A percentile compares a stretch with the other conserved stretches of the same genome.
Conservation (phyloP, 164 flowering plant species). For the Vitis rotundifolia region DNA sequence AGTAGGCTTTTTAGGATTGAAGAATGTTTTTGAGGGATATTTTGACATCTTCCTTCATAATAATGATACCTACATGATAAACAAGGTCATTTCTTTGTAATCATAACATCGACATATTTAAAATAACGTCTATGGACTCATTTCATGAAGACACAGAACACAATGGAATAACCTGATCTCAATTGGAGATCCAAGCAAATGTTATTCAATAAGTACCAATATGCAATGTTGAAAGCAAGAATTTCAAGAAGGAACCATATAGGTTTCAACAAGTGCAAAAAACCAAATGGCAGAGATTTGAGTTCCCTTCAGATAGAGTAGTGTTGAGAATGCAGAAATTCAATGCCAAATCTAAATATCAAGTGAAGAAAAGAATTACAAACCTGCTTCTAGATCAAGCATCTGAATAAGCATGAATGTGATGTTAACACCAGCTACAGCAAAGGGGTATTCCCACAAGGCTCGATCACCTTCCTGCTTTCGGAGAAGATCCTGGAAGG, state of each 20-base stretch:
- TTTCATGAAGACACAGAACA: not conserved
- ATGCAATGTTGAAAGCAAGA: not conserved
- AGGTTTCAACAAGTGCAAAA: not conserved
- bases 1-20: too few species aligned
- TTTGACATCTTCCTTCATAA: too few species aligned
- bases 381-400: conserved; percentile 98
- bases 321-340: too few species aligned
- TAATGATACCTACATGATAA: too few species aligned
- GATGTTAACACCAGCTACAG: conserved; percentile 97
- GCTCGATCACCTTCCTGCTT: conserved; percentile 90
- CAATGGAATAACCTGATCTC: not conserved
- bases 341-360: not conserved
- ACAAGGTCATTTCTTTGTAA: too few species aligned
- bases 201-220: not conserved
- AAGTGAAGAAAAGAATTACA: not conserved
- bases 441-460: conserved; percentile 98
- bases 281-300: too few species aligned
- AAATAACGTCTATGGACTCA: not conserved
- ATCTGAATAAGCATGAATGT: conserved; percentile 98
- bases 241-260: not conserved
- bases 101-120: too few species aligned
- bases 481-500: conserved; percentile 85
- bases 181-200: too few species aligned
- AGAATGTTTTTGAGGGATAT: too few species aligned
- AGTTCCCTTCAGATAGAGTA: too few species aligned